Evolutionary conservation across 805 yeast genomes (phyloP).

Genomic region (Lachancea dasiensis): DNA sequence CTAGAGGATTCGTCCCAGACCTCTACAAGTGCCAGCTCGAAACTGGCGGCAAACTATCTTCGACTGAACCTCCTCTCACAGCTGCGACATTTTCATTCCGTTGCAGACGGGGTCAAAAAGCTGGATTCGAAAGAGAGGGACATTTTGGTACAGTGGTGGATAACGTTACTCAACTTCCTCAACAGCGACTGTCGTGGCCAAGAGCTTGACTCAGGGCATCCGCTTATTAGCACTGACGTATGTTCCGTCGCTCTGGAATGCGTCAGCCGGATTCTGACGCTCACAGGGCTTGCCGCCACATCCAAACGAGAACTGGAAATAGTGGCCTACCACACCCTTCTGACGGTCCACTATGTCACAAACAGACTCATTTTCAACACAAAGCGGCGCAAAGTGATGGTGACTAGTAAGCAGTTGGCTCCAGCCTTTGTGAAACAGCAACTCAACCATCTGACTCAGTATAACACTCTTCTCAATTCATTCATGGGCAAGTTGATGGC

Average conservation of each 20-base stretch:
- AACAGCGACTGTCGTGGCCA: conserved; percentile 15
- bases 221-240: conserved; percentile 17
- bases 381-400: conserved; percentile 10
- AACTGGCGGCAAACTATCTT: conserved; percentile 10
- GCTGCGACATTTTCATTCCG: conserved; percentile 6
- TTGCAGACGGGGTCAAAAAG: not conserved
- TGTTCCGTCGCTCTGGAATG: conserved; percentile 31
- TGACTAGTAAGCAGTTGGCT: not conserved
- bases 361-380: conserved; percentile 23
- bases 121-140: conserved; percentile 13
- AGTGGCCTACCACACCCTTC: conserved; percentile 23
- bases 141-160: conserved; percentile 32
- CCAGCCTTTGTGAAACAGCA: conserved; percentile 1
- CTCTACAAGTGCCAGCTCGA: not conserved
- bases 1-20: conserved; percentile 3
- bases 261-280: conserved; percentile 29
- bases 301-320: conserved; percentile 16
- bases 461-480: conserved; percentile 23
- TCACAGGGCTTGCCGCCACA: conserved; percentile 16
- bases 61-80: conserved; percentile 10
- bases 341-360: conserved; percentile 26
- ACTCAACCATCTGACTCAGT: conserved; percentile 15
- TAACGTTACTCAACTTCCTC: conserved; percentile 23
- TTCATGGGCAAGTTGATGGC: conserved; percentile 31
- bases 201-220: conserved; percentile 6